A percentile compares a stretch with the other conserved stretches of the same genome.
Evolutionary conservation across 1,284 basidiomycete genomes (phyloP).

Genomic region (Cryptococcus hybrid): DNA sequence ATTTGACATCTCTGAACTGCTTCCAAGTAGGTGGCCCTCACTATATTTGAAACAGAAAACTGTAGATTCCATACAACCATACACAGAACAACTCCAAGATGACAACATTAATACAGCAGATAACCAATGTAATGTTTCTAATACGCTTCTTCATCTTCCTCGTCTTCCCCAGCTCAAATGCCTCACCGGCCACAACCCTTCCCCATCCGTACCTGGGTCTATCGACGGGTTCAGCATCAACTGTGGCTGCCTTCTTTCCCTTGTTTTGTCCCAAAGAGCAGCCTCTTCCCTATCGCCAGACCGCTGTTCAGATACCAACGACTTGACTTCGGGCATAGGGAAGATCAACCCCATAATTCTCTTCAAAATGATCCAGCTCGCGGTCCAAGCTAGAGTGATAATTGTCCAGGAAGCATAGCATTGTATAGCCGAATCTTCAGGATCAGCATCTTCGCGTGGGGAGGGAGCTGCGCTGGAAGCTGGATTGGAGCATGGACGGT

Average conservation of each 20-base stretch:
- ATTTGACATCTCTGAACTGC: too few species aligned
- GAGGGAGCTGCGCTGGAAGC: conserved; percentile 18
- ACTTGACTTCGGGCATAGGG: conserved; percentile 24
- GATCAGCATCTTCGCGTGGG: conserved; percentile 13
- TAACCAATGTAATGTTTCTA: too few species aligned
- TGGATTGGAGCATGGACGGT: conserved; percentile 33
- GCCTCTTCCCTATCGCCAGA: not conserved
- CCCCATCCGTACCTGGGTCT: conserved; percentile 29
- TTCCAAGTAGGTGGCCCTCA: too few species aligned
- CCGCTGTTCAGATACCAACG: not conserved
- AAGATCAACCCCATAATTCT: conserved; percentile 34
- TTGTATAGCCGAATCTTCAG: conserved; percentile 8
- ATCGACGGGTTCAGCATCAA: not conserved
- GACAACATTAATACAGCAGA: too few species aligned
- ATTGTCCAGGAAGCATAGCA: conserved; percentile 23
- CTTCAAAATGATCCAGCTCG: conserved; percentile 28
- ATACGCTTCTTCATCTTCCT: conserved; percentile 17
- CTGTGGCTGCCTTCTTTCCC: not conserved
- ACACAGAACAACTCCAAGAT: too few species aligned
- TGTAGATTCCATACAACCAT: too few species aligned
- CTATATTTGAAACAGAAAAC: too few species aligned
- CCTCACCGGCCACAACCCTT: conserved; percentile 37
- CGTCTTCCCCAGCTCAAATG: conserved; percentile 36
- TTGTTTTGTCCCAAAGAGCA: conserved; percentile 2
- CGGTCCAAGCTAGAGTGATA: conserved; percentile 28